Conservation (phyloP, 768 basidiomycete species). For the Tulasnella sp. region DNA sequence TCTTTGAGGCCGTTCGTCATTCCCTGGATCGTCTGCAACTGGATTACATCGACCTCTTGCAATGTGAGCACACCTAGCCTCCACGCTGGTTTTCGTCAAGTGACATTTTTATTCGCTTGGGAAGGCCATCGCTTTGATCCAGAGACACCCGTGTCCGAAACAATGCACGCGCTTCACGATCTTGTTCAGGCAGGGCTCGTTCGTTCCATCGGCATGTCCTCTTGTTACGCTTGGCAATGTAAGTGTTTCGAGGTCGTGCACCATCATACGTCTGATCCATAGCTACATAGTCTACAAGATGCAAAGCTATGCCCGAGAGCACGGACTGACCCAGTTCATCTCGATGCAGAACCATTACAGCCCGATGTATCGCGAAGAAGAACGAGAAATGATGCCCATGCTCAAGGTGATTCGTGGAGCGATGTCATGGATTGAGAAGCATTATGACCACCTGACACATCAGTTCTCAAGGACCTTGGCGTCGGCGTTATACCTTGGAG, state of each 20-base stretch:
- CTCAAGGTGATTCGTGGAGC: constrained; percentile 19
- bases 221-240: constrained; percentile 29
- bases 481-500: too few relatives aligned
- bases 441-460: too few relatives aligned
- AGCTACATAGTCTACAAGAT: background rate
- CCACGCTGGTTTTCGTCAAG: background rate
- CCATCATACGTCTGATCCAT: background rate
- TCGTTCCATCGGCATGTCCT: constrained; percentile 36
- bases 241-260: background rate
- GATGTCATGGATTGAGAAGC: too few relatives aligned
- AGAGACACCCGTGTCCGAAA: constrained; percentile 35
- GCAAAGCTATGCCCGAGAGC: background rate
- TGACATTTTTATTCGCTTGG: background rate
- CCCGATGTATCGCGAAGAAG: constrained; percentile 7
- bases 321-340: constrained; percentile 2
- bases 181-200: constrained; percentile 39
- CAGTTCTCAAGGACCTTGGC: too few relatives aligned
- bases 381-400: constrained; percentile 8
- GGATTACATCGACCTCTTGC: constrained; percentile 38
- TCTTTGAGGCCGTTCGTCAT: constrained; percentile 36
- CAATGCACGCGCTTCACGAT: constrained; percentile 42
- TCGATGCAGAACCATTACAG: constrained; percentile 7
- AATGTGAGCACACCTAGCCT: constrained; percentile 25
- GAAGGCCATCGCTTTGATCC: constrained; percentile 30
- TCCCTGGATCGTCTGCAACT: constrained; percentile 33